Conservation (phyloP, 2,329 filamentous ascomycete species). For the Fusarium chlamydosporum region DNA sequence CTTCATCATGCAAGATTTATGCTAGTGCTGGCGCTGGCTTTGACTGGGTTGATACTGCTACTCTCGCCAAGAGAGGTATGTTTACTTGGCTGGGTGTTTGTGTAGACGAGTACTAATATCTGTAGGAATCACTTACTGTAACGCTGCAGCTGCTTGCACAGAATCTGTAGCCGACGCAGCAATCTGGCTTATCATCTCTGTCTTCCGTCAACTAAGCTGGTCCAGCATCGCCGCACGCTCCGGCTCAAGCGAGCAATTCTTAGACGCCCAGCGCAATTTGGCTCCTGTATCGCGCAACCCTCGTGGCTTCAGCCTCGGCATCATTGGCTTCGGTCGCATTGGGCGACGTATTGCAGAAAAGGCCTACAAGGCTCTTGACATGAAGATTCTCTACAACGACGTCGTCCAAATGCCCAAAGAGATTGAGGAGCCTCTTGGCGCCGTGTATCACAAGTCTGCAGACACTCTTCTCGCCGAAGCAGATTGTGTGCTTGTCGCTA, state of each 20-base stretch:
- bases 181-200: slow-evolving; percentile 51
- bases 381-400: slow-evolving; percentile 52
- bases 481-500: slow-evolving; percentile 48
- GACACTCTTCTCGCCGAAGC: slow-evolving; percentile 47
- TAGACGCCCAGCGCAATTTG: slow-evolving; percentile 46
- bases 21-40: slow-evolving; percentile 49
- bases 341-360: slow-evolving; percentile 49
- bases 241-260: slow-evolving; percentile 46
- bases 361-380: slow-evolving; percentile 49
- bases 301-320: slow-evolving; percentile 45
- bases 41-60: slow-evolving; percentile 49
- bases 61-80: slow-evolving; percentile 45
- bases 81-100: rapidly evolving
- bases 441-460: slow-evolving; percentile 42
- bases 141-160: slow-evolving; percentile 49
- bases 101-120: not conserved
- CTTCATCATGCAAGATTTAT: slow-evolving; percentile 46
- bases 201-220: slow-evolving; percentile 49
- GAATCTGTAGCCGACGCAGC: slow-evolving; percentile 49
- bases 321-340: slow-evolving; percentile 49
- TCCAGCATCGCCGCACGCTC: slow-evolving; percentile 48
- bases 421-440: slow-evolving; percentile 33
- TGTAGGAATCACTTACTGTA: slow-evolving; percentile 48
- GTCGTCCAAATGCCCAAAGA: slow-evolving; percentile 42
- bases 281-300: slow-evolving; percentile 48